Evolutionary conservation across 305 asterid species (phyloP), one percentile per base, ranked within the genome.

Genomic region (Fraxinus velutina): DNA sequence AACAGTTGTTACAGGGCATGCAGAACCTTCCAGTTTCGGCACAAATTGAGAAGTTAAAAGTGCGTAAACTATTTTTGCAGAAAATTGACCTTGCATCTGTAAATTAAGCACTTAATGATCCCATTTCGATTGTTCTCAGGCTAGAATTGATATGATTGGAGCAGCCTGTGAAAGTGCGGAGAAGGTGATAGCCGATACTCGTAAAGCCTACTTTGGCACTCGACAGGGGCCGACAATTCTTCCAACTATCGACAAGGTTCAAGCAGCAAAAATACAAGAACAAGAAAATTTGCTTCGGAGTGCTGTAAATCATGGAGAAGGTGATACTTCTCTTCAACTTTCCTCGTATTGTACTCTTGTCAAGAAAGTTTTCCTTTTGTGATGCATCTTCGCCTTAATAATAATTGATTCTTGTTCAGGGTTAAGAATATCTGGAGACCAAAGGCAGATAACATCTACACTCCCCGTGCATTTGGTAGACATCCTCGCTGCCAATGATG

Each of bases 121-220:
- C 84, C 17, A 0, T 76, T 73, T 75, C 80, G 81, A 78, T 15
- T 83, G 72, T 64, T 83, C 21, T 8, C 90, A 95, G 99, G 82
- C 85, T 84, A 89, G 99, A 90, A 92, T 92, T 57, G 97, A 92
- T 83, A 89, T 89, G 94, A 93, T 95, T 81, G 97, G 90, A 82
- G 92, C 90, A 79, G 98, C 98, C 55, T 95, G 98, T 85, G 97
- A 87, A 87, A 93, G 99, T 89, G 99, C 98, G 73, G 97, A 95
- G 88, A 95, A 70, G 87, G 92, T 95, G 78, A 92, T 93, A 80
- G 96, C 97, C 77, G 97, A 95, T 83, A 92, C 97, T 0, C 95
- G 98, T 15, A 95, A 93, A 83, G 86, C 94, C 82, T 84, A 89
- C 88, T 92, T 93, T 84, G 95, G 98, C 66, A 93, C 97, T 84